Conservation (phyloP, 2,329 filamentous ascomycete species). For the Talaromyces albobiverticillius region DNA sequence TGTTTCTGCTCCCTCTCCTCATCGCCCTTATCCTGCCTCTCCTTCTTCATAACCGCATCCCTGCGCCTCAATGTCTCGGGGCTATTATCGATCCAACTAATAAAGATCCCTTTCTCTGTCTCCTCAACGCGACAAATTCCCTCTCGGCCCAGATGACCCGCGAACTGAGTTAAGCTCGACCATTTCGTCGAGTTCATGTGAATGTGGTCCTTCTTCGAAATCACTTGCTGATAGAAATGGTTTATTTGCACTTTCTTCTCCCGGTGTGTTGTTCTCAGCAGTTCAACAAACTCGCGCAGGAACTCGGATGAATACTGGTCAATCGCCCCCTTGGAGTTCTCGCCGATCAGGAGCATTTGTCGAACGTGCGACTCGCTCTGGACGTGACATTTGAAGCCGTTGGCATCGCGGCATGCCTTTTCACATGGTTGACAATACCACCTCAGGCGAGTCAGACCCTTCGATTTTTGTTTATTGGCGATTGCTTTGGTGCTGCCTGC, state of each 20-base stretch:
- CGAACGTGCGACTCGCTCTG: conserved; percentile 82
- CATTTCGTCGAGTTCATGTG: conserved; percentile 95
- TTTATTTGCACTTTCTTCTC: conserved; percentile 89
- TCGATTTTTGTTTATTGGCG: conserved; percentile 82
- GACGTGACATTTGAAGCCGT: conserved; percentile 85
- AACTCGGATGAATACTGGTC: conserved; percentile 81
- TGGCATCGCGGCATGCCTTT: conserved; percentile 75
- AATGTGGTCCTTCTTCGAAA: conserved; percentile 74
- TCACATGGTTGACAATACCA: conserved; percentile 61
- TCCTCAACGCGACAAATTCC: conserved; percentile 89
- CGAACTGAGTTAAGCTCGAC: conserved; percentile 84
- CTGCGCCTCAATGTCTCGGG: conserved; percentile 77
- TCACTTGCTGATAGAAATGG: conserved; percentile 93
- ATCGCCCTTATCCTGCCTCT: conserved; percentile 83
- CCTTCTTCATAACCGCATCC: conserved; percentile 78
- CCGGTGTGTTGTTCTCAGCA: conserved; percentile 79
- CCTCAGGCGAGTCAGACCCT: conserved; percentile 68
- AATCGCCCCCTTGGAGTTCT: conserved; percentile 81
- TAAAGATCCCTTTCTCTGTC: conserved; percentile 75
- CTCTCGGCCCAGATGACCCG: conserved; percentile 79
- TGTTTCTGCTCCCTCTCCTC: conserved; percentile 83
- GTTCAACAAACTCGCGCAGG: conserved; percentile 70
- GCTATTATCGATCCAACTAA: conserved; percentile 89
- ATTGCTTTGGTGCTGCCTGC: conserved; percentile 88
- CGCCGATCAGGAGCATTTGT: conserved; percentile 83